Evolutionary conservation across 768 basidiomycete species (phyloP), one percentile per base, ranked within the genome.

Genomic region (Hydnum rufescens): DNA sequence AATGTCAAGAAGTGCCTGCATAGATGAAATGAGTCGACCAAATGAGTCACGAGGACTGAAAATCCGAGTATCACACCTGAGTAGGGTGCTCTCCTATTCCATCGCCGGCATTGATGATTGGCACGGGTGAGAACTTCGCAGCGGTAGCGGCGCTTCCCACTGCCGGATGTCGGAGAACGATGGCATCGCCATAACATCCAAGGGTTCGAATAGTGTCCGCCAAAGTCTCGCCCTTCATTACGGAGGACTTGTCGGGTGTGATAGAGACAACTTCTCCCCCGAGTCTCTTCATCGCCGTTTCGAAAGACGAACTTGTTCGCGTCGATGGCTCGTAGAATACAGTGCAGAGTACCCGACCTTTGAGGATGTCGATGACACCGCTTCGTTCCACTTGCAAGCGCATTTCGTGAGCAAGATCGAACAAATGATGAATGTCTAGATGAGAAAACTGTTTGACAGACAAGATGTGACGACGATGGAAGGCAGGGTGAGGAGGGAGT

Each of bases 261-360:
- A 96, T 74, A 53, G 82, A 74, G n/a, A 95, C 80, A 34, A 96
- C 93, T 60, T 92, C 78, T 19, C 95, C 95, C 26, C 95, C 95
- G 60, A 89, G 89, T 49, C 95, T 78, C 65, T 95, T 93, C 95
- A 97, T 99, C 6, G 95, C 95, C 2, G 93, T 82, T 63, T 99
- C 93, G 60, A 99, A 99, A 5, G 93, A 96, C 3, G 83, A 74
- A 56, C 86, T 89, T 2, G 95, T 99, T 31, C 95, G 75, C 2
- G 95, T 99, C 2, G 90, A 95, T 1, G 93, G 86, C 64, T 99
- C 95, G 64, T 89, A 99, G 73, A 99, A 99, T 32, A 92, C 64
- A 22, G 80, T 90, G 62, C 82, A 88, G 4, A 99, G 74, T 1
- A 99, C 80, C 55, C 82, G 85, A 32, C 93, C 93, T 57, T 81